Conservation (phyloP, 1,284 basidiomycete genomes). For the Boletus albobrunnescens region DNA sequence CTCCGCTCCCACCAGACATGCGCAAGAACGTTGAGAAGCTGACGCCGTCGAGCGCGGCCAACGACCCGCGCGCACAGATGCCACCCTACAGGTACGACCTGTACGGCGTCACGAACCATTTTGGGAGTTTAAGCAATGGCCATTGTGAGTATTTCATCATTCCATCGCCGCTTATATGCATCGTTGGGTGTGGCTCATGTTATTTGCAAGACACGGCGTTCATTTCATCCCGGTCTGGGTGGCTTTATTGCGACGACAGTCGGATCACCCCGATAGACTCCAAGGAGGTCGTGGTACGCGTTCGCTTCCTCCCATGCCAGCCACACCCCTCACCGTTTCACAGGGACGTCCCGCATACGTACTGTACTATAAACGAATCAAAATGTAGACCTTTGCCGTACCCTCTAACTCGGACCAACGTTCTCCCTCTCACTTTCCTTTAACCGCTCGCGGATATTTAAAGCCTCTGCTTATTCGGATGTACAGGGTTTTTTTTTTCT, state of each 20-base stretch:
- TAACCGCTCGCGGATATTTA: conserved; percentile 26
- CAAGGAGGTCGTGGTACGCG: conserved; percentile 81
- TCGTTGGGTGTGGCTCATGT: conserved; percentile 1
- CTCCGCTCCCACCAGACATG: conserved; percentile 63
- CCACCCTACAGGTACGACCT: conserved; percentile 87
- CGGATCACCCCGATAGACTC: conserved; percentile 65
- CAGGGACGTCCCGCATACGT: conserved; percentile 87
- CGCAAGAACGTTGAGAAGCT: conserved; percentile 41
- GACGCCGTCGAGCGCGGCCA: conserved; percentile 17
- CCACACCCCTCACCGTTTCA: conserved; percentile 14
- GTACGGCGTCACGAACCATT: conserved; percentile 90
- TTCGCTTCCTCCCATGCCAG: background rate
- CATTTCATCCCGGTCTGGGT: conserved; percentile 72
- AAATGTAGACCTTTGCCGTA: conserved; percentile 38
- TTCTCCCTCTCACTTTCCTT: conserved; percentile 1
- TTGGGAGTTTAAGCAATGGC: conserved; percentile 84
- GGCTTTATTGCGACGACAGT: conserved; percentile 88
- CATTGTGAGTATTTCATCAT: conserved; percentile 67
- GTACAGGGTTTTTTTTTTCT: conserved; percentile 8
- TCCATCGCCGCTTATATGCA: background rate
- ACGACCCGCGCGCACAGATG: conserved; percentile 76
- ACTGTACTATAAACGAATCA: conserved; percentile 78
- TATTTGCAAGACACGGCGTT: conserved; percentile 75
- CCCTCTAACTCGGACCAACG: background rate
- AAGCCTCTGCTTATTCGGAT: conserved; percentile 33